Evolutionary conservation across 2,329 filamentous ascomycete genomes (phyloP).

Genomic region (Pezicula rhizophila): DNA sequence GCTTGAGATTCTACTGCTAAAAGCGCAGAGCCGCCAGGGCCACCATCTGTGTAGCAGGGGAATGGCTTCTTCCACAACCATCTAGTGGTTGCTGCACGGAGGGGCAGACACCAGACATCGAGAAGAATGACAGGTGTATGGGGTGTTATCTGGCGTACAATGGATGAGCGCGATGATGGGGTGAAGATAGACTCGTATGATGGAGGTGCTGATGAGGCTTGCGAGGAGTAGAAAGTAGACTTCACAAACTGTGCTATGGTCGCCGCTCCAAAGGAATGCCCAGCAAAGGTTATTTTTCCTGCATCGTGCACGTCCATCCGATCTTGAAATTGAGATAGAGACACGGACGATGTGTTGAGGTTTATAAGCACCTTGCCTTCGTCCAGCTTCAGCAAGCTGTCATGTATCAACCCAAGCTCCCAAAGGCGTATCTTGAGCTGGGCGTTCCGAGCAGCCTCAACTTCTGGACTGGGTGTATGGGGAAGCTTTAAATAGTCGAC

Average conservation of each 20-base stretch:
- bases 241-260: constrained; percentile 74
- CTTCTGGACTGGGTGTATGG: constrained; percentile 59
- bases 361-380: constrained; percentile 43
- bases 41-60: constrained; percentile 54
- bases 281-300: constrained; percentile 67
- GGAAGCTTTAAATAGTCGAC: constrained; percentile 44
- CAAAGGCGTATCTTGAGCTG: constrained; percentile 72
- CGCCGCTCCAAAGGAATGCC: constrained; percentile 76
- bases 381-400: constrained; percentile 63
- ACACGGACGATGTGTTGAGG: constrained; percentile 41
- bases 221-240: constrained; percentile 60
- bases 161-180: constrained; percentile 46
- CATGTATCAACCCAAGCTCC: constrained; percentile 69
- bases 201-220: constrained; percentile 36
- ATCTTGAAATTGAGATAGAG: constrained; percentile 54
- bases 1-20: constrained; percentile 69
- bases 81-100: constrained; percentile 55
- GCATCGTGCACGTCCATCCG: constrained; percentile 63
- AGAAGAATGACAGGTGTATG: constrained; percentile 62
- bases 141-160: constrained; percentile 63
- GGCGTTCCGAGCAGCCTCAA: constrained; percentile 60
- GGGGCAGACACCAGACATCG: constrained; percentile 75
- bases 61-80: constrained; percentile 68
- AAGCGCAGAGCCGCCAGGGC: constrained; percentile 50
- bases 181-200: constrained; percentile 54